A percentile compares a stretch with the other conserved stretches of the same genome.
Evolutionary conservation across 2,329 filamentous ascomycete genomes (phyloP).

Genomic region (Xylariomycetidae sp.): DNA sequence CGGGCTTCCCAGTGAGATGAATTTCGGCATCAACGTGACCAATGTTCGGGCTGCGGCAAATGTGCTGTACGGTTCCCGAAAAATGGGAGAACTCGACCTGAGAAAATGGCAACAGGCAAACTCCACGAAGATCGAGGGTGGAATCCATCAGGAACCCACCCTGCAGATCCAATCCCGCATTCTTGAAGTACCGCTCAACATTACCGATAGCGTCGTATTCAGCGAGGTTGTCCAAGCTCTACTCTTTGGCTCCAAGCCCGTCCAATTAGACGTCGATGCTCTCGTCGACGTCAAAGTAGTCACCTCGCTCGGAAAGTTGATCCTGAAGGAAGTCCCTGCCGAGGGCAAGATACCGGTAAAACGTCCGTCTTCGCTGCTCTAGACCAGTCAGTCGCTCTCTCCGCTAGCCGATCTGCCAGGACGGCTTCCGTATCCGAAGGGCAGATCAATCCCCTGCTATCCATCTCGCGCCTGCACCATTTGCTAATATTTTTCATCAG

Average conservation of each 20-base stretch:
- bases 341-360: constrained; percentile 85
- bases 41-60: constrained; percentile 71
- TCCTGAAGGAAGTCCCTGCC: constrained; percentile 77
- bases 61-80: constrained; percentile 69
- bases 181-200: constrained; percentile 70
- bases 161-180: constrained; percentile 73
- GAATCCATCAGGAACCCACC: constrained; percentile 50
- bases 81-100: constrained; percentile 76
- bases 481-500: too few relatives aligned
- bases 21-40: constrained; percentile 74
- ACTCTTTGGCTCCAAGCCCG: constrained; percentile 63
- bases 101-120: constrained; percentile 78
- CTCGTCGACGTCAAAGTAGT: constrained; percentile 75
- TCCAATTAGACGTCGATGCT: constrained; percentile 71
- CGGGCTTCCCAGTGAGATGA: constrained; percentile 75
- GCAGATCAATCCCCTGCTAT: constrained; percentile 14
- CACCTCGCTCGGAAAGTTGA: constrained; percentile 75
- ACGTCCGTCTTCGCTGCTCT: constrained; percentile 67
- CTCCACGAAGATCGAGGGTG: constrained; percentile 61
- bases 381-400: constrained; percentile 34
- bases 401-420: constrained; percentile 16
- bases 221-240: constrained; percentile 74
- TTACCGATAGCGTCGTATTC: constrained; percentile 76
- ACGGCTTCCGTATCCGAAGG: constrained; percentile 12
- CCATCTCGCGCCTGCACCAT: too few relatives aligned